Evolutionary conservation across 2,329 filamentous ascomycete genomes (phyloP).

Genomic region (Aspergillus flavus): DNA sequence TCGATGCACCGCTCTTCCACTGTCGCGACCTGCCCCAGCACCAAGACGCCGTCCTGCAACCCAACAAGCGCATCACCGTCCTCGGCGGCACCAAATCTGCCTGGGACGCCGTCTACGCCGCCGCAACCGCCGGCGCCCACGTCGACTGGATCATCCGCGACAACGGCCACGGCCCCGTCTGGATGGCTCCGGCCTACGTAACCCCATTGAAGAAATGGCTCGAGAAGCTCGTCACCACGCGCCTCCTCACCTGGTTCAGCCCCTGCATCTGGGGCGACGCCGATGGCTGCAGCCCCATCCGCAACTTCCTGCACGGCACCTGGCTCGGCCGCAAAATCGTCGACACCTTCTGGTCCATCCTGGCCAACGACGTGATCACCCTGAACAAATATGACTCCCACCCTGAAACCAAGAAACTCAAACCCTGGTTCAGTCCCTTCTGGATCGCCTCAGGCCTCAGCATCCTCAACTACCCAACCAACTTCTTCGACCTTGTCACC

Average conservation of each 20-base stretch:
- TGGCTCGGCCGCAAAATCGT: slow-evolving; percentile 53
- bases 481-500: slow-evolving; percentile 60
- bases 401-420: slow-evolving; percentile 48
- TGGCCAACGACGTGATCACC: slow-evolving; percentile 53
- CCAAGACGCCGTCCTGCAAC: slow-evolving; percentile 33
- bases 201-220: slow-evolving; percentile 69
- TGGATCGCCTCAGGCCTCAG: slow-evolving; percentile 61
- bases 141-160: slow-evolving; percentile 48
- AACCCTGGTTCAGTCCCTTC: slow-evolving; percentile 49
- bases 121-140: slow-evolving; percentile 55
- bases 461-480: slow-evolving; percentile 62
- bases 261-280: slow-evolving; percentile 72
- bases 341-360: slow-evolving; percentile 56
- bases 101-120: slow-evolving; percentile 64
- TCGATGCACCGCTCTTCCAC: slow-evolving; percentile 60
- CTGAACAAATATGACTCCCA: slow-evolving; percentile 51
- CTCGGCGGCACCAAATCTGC: slow-evolving; percentile 65
- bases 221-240: slow-evolving; percentile 67
- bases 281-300: slow-evolving; percentile 56
- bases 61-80: slow-evolving; percentile 46
- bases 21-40: slow-evolving; percentile 54
- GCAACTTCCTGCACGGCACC: slow-evolving; percentile 55
- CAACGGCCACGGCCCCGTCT: slow-evolving; percentile 44
- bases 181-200: slow-evolving; percentile 56
- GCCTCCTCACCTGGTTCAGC: slow-evolving; percentile 72